Base-by-base conservation (phyloP, 345 rosid species). In the Aquilaria malaccensis region DNA sequence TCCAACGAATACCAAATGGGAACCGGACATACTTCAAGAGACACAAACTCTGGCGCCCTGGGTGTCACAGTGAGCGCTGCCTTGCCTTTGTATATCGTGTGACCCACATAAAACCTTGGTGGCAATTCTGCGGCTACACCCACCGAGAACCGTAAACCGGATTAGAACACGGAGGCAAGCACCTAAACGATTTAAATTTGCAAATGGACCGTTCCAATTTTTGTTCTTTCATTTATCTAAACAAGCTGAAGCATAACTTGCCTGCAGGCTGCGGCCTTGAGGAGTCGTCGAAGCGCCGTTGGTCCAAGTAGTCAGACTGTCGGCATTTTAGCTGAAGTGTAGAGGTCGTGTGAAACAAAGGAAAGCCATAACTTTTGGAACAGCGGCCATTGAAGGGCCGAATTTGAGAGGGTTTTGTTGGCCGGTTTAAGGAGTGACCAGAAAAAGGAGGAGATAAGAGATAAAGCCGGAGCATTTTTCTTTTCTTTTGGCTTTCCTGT, bases 81-180 rank as follows among this genome's bases (percentile, higher is more conserved):
- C 78, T 90, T 94, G 67, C 99, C 99, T 81, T 90, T 94, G 77
- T 89, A 93, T 59, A 93, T 84, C 14, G 94, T 85, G 73, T 93
- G 88, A 1, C 94, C 85, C 66, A 88, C 95, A 43, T 70, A 92
- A 65, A 80, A 76, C 77, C 76, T 74, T 32, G 89, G 53, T 15
- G 83, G 76, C 64, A 66, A 67, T 11, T 76, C 86, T 73, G 76
- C 84, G 37, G 58, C 89, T 79, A 49, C 46, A 64, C 6, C 46
- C 47, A 52, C 37, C 37, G 4, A 15, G 43, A 32, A 61, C 2
- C 15, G 7, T 6, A 46, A 48, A 61, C 46, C 13, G 11, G 43
- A 37, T 37, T 9, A 4, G 43, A 37, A 9, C 7, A 37, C 43
- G 7, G 4, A 4, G 43, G 22, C 1, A 37, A 37, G 3, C 43